A percentile compares a stretch with the other conserved stretches of the same genome.
These are phyloP conservation scores for Euphrasia arctica DNA, from an alignment of 305 asterid genomes.

Conservation along the genomic window DNA sequence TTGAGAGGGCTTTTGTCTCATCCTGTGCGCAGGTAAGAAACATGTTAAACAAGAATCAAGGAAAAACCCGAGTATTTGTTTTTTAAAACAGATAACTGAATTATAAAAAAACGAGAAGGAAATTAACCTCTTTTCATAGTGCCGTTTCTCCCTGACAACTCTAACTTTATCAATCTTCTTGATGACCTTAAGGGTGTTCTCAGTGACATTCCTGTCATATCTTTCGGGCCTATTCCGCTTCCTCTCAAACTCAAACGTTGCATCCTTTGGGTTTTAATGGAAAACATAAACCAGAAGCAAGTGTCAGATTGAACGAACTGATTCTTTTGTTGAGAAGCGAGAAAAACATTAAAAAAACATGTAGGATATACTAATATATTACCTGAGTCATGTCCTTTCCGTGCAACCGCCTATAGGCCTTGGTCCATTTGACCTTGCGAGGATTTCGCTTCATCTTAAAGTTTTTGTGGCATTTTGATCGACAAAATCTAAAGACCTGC, in stretches of 20 bases:
- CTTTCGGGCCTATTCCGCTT: slow-evolving; percentile 86
- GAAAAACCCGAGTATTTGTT: no score
- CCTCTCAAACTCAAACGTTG: slow-evolving; percentile 90
- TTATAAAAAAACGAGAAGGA: background rate
- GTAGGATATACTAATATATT: slow-evolving; percentile 3
- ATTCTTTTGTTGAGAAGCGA: background rate
- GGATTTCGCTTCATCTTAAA: slow-evolving; percentile 99
- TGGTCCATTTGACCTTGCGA: slow-evolving; percentile 91
- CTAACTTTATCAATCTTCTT: slow-evolving; percentile 83
- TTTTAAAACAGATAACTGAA: background rate
- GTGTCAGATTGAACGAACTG: background rate
- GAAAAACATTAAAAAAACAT: background rate
- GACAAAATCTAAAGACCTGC: slow-evolving; percentile 86
- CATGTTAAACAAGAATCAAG: slow-evolving; percentile 5
- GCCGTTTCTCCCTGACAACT: slow-evolving; percentile 55
- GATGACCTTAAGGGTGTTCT: slow-evolving; percentile 70
- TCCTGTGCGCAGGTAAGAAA: slow-evolving; percentile 36
- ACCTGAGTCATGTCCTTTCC: slow-evolving; percentile 99
- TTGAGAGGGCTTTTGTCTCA: slow-evolving; percentile 54
- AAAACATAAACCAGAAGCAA: background rate
- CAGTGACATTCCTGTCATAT: slow-evolving; percentile 71
- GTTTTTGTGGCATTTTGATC: slow-evolving; percentile 93
- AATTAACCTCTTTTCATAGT: slow-evolving; percentile 50
- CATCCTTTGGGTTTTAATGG: slow-evolving; percentile 44
- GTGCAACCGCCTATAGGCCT: slow-evolving; percentile 78